A percentile compares a stretch with the other conserved stretches of the same genome.
These are phyloP conservation scores for Alternaria rosae DNA, from an alignment of 2,329 filamentous ascomycete species.

Conservation along the genomic window DNA sequence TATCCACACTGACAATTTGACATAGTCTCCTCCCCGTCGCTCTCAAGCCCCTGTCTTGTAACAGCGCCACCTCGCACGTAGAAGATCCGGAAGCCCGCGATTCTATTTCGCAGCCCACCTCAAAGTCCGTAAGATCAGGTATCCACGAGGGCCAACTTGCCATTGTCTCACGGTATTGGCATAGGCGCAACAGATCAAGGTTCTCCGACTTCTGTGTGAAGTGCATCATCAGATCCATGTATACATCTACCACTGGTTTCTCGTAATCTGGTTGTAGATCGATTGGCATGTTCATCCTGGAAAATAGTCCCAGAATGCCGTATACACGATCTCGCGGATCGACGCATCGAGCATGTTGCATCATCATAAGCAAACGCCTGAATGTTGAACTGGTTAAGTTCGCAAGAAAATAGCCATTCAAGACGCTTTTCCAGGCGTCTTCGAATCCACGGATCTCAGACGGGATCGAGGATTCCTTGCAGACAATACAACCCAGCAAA, in stretches of 20 bases:
- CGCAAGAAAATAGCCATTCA: not conserved
- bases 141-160: not conserved
- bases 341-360: not conserved
- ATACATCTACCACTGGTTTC: not conserved
- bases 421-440: no score
- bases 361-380: not conserved
- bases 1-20: rapidly evolving
- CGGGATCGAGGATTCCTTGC: not conserved
- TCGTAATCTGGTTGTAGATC: not conserved
- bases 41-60: not conserved
- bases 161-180: not conserved
- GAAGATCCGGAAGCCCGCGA: not conserved
- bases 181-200: not conserved
- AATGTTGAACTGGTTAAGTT: no score
- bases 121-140: not conserved
- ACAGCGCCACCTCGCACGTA: not conserved
- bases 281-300: not conserved
- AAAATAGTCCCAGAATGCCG: not conserved
- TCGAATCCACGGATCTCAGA: not conserved
- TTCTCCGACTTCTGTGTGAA: not conserved
- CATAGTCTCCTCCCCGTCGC: not conserved
- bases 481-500: not conserved
- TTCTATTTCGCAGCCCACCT: no score
- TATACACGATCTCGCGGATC: conserved; percentile 2
- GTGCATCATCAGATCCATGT: not conserved